Base-by-base conservation (phyloP, 805 yeast genomes). In the Candida pini region DNA sequence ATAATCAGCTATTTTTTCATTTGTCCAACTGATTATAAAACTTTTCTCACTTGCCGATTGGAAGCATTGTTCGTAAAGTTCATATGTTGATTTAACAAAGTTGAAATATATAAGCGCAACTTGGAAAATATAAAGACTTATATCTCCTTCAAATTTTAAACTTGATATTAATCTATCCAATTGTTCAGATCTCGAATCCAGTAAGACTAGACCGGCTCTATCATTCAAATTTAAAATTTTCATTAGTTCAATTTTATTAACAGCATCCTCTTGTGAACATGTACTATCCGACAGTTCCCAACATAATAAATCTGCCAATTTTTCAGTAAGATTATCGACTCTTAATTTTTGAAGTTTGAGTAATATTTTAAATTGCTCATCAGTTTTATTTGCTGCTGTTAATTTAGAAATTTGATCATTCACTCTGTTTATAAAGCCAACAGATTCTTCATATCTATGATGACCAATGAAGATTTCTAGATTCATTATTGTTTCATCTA, bases 21-120 rank as follows among this genome's bases (percentile, higher is more conserved):
- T 73, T 22, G 81, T 73, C 95, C 96, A 87, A 41, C 78, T 76
- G n/a, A 86, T 80, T 13, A 87, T 63, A 20, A 46, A 48, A 2
- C 49, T 34, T 26, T 51, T 54, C 9, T 47, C 48, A 13, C 30
- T 36, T n/a, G 48, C 27, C 12, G 31, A 33, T 9, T 34, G 33
- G 58, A 73, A 82, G 33, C 81, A 69, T 18, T 63, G 56, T 32
- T 68, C 66, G 60, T 71, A 85, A 22, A 73, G 63, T 13, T 60
- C 49, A 10, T 77, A 74, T 0, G 94, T 76, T 28, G 74, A 66
- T 37, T 69, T 72, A 34, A 85, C 64, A 19, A 69, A 62, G 45
- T 77, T 78, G 58, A 81, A 79, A 40, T 76, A 64, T 18, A 81
- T 73, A 12, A 78, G 70, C 1, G 86, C 74, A 6, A 77, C 63